phyloP scores from a whole-genome alignment of 495 filamentous ascomycete species.

The Echria macrotheca region DNA sequence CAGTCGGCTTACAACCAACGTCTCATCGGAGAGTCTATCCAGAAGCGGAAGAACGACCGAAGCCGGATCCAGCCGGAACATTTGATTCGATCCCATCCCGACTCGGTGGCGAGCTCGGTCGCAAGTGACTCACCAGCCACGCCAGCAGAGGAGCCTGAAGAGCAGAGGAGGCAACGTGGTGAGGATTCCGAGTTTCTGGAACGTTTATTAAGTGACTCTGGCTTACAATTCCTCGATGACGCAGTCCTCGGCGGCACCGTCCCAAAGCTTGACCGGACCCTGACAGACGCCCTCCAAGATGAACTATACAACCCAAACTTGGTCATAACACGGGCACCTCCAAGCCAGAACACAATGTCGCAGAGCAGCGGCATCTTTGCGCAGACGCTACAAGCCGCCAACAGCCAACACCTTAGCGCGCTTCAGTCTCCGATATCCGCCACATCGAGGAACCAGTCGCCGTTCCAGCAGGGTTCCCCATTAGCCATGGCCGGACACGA shows the following conservation, averaged over 20 bases:
- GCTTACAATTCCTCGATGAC: slow-evolving; percentile 39
- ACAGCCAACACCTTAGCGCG: slow-evolving; percentile 60
- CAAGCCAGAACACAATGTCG: slow-evolving; percentile 44
- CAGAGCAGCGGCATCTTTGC: slow-evolving; percentile 61
- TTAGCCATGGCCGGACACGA: slow-evolving; percentile 47
- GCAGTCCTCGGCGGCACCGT: slow-evolving; percentile 48
- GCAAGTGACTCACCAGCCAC: slow-evolving; percentile 52
- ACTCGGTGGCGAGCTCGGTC: slow-evolving; percentile 46
- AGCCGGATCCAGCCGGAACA: slow-evolving; percentile 33
- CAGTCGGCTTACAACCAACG: no score
- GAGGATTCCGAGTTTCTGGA: slow-evolving; percentile 37
- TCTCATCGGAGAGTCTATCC: no score
- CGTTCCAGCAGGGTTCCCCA: slow-evolving; percentile 74
- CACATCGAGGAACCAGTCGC: slow-evolving; percentile 66
- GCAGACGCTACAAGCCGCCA: slow-evolving; percentile 72
- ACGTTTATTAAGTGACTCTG: slow-evolving; percentile 45
- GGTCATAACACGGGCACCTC: slow-evolving; percentile 45
- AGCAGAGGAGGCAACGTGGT: slow-evolving; percentile 40
- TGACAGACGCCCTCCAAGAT: slow-evolving; percentile 79
- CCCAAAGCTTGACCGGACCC: slow-evolving; percentile 78
- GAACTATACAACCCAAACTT: slow-evolving; percentile 73
- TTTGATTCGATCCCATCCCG: slow-evolving; percentile 36
- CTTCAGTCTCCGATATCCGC: slow-evolving; percentile 41
- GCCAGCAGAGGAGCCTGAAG: slow-evolving; percentile 43
- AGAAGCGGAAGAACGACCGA: slow-evolving; percentile 31